A percentile compares a stretch with the other conserved stretches of the same genome.
phyloP scores from a whole-genome alignment of 306 rosid genomes.

The Pachyrhizus erosus region DNA sequence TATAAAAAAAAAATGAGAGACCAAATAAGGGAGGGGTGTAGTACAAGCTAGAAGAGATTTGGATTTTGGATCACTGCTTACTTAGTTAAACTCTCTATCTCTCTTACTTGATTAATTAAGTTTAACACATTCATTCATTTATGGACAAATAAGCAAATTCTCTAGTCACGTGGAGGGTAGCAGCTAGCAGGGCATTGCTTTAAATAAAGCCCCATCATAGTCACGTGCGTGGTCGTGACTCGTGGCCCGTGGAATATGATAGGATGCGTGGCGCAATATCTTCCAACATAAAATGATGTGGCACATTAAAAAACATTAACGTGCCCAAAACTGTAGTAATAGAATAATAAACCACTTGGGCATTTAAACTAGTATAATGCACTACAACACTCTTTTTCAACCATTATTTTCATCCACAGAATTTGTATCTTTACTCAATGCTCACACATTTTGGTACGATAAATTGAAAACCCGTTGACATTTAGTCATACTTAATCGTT shows the following conservation, averaged over 20 bases:
- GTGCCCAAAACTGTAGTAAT: constrained; percentile 1
- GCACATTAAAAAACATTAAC: not conserved
- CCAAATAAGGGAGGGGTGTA: no score
- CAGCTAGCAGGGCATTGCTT: not conserved
- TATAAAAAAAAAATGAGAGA: no score
- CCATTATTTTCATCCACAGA: no score
- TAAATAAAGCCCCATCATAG: constrained; percentile 26
- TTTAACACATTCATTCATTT: not conserved
- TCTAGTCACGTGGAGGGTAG: not conserved
- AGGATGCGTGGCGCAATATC: constrained; percentile 1
- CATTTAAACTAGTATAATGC: not conserved
- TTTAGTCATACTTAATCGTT: not conserved
- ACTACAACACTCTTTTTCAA: not conserved
- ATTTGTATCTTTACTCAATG: no score
- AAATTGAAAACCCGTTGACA: no score
- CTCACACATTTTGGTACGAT: no score
- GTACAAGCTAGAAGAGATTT: no score
- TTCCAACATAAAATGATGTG: constrained; percentile 25
- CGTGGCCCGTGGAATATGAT: constrained; percentile 11
- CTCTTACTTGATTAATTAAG: no score
- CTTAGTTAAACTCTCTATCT: no score
- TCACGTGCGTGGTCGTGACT: constrained; percentile 13
- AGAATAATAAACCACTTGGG: not conserved
- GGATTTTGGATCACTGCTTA: not conserved
- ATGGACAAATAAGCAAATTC: not conserved